These are phyloP conservation scores for Nicotiana paniculata DNA, from an alignment of 257 asterid species.

Conservation along the genomic window DNA sequence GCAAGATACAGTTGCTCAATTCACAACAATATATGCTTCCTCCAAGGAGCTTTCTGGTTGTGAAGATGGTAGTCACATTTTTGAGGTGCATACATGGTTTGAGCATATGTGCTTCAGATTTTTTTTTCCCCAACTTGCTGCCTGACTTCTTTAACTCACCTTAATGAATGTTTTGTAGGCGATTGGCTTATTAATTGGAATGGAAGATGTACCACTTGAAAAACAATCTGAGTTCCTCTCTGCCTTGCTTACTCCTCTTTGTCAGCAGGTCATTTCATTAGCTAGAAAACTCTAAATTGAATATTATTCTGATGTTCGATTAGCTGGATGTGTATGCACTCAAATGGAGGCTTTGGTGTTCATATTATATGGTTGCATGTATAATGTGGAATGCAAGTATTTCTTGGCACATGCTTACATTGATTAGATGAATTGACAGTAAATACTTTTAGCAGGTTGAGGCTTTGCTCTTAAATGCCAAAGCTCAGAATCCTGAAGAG, in stretches of 20 bases:
- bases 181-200: slow-evolving; percentile 89
- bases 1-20: slow-evolving; percentile 72
- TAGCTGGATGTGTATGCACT: neutral
- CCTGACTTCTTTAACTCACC: slow-evolving; percentile 3
- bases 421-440: neutral
- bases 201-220: slow-evolving; percentile 88
- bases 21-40: slow-evolving; percentile 48
- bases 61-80: slow-evolving; percentile 92
- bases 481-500: slow-evolving; percentile 46
- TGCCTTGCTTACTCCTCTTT: slow-evolving; percentile 80
- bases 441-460: slow-evolving; percentile 61
- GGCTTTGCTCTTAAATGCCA: slow-evolving; percentile 53
- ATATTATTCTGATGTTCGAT: neutral
- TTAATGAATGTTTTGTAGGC: slow-evolving; percentile 39
- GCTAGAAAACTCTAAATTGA: neutral
- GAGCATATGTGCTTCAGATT: neutral
- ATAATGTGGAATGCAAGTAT: neutral
- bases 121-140: neutral
- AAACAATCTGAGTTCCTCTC: slow-evolving; percentile 83
- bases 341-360: neutral
- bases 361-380: neutral
- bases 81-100: slow-evolving; percentile 51
- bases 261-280: slow-evolving; percentile 70
- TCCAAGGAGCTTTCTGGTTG: slow-evolving; percentile 47
- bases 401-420: neutral